Percentiles rank a stretch among this genome's conserved stretches.
Evolutionary conservation across 2,329 filamentous ascomycete species (phyloP).

Genomic region (Fusarium luffae): DNA sequence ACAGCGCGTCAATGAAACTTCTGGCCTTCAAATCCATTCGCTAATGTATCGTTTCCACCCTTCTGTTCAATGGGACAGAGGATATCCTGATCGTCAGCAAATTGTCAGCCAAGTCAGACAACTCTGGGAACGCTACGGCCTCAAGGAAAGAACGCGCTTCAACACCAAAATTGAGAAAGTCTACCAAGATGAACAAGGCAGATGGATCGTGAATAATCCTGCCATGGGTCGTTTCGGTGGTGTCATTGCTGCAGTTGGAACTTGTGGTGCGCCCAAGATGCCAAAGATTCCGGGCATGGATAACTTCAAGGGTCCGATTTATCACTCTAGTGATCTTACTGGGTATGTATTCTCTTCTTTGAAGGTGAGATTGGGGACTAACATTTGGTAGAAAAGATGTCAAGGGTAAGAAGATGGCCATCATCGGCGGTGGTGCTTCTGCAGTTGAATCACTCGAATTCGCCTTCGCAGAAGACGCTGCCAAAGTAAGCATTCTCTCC

Average conservation of each 20-base stretch:
- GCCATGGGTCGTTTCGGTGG: constrained; percentile 80
- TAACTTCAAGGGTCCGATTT: constrained; percentile 76
- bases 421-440: constrained; percentile 83
- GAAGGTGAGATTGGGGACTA: neutral
- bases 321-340: constrained; percentile 80
- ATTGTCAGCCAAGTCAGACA: constrained; percentile 78
- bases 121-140: constrained; percentile 79
- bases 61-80: constrained; percentile 76
- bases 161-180: constrained; percentile 75
- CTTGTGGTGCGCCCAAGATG: constrained; percentile 82
- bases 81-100: constrained; percentile 82
- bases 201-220: constrained; percentile 82
- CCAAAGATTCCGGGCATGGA: constrained; percentile 77
- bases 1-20: constrained; percentile 83
- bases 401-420: constrained; percentile 77
- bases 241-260: constrained; percentile 81
- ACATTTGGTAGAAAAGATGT: constrained; percentile 67
- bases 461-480: constrained; percentile 72
- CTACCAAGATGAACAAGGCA: constrained; percentile 73
- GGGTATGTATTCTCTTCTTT: constrained; percentile 52
- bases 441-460: constrained; percentile 88
- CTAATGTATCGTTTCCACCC: constrained; percentile 92
- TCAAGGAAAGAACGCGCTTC: constrained; percentile 78
- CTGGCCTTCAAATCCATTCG: constrained; percentile 84
- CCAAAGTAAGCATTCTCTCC: constrained; percentile 77